phyloP scores from a whole-genome alignment of 2,329 filamentous ascomycete species.

The Sarocladiaceae sp. region DNA sequence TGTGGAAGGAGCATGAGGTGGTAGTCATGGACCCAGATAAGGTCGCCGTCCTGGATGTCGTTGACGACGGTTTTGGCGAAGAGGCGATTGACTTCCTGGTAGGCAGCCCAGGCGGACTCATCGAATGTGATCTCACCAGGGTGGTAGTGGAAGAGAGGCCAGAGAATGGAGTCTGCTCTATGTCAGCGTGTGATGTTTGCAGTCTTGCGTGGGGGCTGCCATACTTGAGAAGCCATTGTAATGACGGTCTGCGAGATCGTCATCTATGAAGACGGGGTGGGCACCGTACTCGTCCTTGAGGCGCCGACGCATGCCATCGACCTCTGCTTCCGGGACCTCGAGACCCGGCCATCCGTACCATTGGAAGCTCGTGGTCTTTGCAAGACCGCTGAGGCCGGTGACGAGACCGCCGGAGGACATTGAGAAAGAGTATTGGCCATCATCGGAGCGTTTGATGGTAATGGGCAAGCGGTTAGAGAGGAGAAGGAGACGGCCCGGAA shows the following conservation, averaged over 20 bases:
- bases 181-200: neutral
- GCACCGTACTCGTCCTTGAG: constrained; percentile 85
- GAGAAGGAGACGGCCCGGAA: constrained; percentile 60
- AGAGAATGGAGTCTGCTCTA: constrained; percentile 82
- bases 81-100: constrained; percentile 84
- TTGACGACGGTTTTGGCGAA: constrained; percentile 84
- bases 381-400: constrained; percentile 83
- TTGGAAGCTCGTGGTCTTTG: constrained; percentile 89
- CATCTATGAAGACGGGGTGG: constrained; percentile 86
- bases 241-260: constrained; percentile 88
- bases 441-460: constrained; percentile 88
- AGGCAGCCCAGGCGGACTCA: constrained; percentile 88
- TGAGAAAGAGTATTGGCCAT: constrained; percentile 86
- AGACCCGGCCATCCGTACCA: constrained; percentile 99
- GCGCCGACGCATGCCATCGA: constrained; percentile 64
- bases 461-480: constrained; percentile 94
- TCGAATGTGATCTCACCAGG: constrained; percentile 98
- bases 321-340: constrained; percentile 81
- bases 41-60: constrained; percentile 85
- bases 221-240: constrained; percentile 97
- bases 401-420: constrained; percentile 97
- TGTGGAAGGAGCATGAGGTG: constrained; percentile 94
- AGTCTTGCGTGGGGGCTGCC: constrained; percentile 21
- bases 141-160: constrained; percentile 98
- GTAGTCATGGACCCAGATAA: constrained; percentile 98